A percentile compares a stretch with the other conserved stretches of the same genome.
Evolutionary conservation across 2,329 filamentous ascomycete genomes (phyloP).

Genomic region (Sporothrix pseudoabietina): DNA sequence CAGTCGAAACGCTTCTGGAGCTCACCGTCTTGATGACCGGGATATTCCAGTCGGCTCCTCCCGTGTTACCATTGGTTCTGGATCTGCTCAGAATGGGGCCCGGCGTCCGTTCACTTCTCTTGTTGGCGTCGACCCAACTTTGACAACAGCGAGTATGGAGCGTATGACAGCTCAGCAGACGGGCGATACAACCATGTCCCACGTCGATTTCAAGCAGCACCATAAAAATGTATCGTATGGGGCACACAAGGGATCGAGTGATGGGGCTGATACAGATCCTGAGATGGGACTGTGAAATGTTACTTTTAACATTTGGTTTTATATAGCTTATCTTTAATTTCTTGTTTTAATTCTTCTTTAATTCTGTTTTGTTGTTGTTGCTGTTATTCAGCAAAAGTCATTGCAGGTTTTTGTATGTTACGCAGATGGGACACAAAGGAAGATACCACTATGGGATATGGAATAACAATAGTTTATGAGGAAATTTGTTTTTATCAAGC

Average conservation of each 20-base stretch:
- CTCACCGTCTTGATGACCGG: conserved; percentile 28
- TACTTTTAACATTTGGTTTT: background rate
- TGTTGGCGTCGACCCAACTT: conserved; percentile 18
- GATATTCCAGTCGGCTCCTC: background rate
- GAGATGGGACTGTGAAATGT: background rate
- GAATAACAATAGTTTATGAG: no score
- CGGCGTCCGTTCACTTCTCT: background rate
- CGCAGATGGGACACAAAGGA: background rate
- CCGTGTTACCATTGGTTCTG: background rate
- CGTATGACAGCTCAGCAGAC: conserved; percentile 26
- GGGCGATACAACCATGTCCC: conserved; percentile 4
- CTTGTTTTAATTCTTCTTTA: no score
- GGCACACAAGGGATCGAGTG: conserved; percentile 5
- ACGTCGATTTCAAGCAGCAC: background rate
- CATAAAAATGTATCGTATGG: background rate
- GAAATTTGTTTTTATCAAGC: no score
- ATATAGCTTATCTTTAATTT: background rate
- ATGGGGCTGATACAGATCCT: background rate
- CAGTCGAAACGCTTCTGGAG: conserved; percentile 27
- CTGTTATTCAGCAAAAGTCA: background rate
- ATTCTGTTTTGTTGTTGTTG: background rate
- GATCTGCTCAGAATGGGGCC: background rate
- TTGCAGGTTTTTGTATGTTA: background rate
- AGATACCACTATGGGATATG: background rate
- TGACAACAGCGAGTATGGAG: conserved; percentile 30